These are phyloP conservation scores for Jacaranda mimosifolia DNA, from an alignment of 257 asterid species.

Conservation along the genomic window DNA sequence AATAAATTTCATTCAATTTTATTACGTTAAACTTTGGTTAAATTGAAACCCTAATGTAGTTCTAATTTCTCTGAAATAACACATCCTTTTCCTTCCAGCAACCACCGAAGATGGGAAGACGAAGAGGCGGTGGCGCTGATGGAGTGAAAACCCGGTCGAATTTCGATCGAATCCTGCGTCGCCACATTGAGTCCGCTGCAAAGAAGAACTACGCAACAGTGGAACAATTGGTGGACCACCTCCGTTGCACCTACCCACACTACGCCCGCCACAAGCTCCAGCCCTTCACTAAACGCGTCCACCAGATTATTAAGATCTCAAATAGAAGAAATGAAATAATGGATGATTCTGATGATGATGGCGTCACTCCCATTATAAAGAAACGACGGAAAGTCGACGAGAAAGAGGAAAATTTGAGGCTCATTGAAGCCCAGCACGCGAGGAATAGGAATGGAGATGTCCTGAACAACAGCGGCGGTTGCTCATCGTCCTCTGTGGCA, in stretches of 20 bases:
- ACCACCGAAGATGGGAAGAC: conserved; percentile 38
- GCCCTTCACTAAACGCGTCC: conserved; percentile 60
- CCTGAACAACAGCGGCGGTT: conserved; percentile 38
- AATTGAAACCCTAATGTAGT: conserved; percentile 20
- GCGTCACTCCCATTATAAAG: conserved; percentile 27
- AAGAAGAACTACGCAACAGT: conserved; percentile 43
- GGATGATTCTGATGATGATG: conserved; percentile 36
- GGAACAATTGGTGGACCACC: conserved; percentile 74
- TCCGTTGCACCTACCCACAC: conserved; percentile 58
- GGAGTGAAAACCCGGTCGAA: conserved; percentile 30
- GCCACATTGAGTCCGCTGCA: conserved; percentile 47
- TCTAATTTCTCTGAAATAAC: not conserved
- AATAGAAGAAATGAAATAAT: conserved; percentile 17
- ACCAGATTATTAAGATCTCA: conserved; percentile 30
- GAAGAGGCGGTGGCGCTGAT: conserved; percentile 31
- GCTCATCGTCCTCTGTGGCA: conserved; percentile 53
- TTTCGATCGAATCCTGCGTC: conserved; percentile 51
- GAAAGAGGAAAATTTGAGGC: conserved; percentile 62
- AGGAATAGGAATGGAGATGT: conserved; percentile 34
- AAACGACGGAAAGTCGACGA: conserved; percentile 44
- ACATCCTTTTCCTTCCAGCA: not conserved
- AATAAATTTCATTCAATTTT: not conserved
- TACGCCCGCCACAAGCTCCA: conserved; percentile 64
- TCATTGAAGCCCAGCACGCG: conserved; percentile 58
- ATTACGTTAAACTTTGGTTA: not conserved